Conservation (phyloP, 306 rosid species). For the Chamaecrista fasciculata region DNA sequence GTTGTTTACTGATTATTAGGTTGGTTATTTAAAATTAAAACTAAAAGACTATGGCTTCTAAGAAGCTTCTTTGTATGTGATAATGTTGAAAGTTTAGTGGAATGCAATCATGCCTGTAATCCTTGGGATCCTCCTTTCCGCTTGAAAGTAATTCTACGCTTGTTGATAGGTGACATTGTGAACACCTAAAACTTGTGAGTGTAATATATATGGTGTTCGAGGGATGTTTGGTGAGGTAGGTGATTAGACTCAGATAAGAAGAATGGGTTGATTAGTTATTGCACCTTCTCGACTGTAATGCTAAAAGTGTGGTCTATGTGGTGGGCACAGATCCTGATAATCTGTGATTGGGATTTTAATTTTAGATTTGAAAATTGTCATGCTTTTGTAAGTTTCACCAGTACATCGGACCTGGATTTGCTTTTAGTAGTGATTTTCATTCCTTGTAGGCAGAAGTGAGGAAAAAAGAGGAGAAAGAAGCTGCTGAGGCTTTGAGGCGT, state of each 20-base stretch:
- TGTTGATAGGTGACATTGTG: slow-evolving; percentile 18
- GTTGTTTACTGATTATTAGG: slow-evolving; percentile 18
- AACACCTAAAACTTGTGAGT: not conserved
- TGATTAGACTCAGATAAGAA: slow-evolving; percentile 21
- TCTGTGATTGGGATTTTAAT: slow-evolving; percentile 11
- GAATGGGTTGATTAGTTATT: slow-evolving; percentile 17
- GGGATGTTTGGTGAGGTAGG: slow-evolving; percentile 17
- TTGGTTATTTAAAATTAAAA: slow-evolving; percentile 22
- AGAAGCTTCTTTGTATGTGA: slow-evolving; percentile 14
- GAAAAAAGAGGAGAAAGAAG: slow-evolving; percentile 94
- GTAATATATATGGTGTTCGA: slow-evolving; percentile 15
- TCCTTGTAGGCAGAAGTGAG: slow-evolving; percentile 76
- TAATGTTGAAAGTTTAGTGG: slow-evolving; percentile 20
- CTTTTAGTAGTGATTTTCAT: slow-evolving; percentile 19
- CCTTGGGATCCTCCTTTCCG: not conserved
- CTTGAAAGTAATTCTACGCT: slow-evolving; percentile 7
- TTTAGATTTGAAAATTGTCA: slow-evolving; percentile 2
- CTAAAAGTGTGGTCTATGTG: not conserved
- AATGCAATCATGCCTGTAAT: slow-evolving; percentile 9
- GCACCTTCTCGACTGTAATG: not conserved
- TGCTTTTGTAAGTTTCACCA: slow-evolving; percentile 15
- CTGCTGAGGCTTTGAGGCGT: slow-evolving; percentile 93
- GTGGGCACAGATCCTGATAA: slow-evolving; percentile 10
- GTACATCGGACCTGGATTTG: slow-evolving; percentile 11
- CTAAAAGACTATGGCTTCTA: slow-evolving; percentile 9